phyloP scores from a whole-genome alignment of 78 protist species.

The Tieghemostelium lacteum region DNA sequence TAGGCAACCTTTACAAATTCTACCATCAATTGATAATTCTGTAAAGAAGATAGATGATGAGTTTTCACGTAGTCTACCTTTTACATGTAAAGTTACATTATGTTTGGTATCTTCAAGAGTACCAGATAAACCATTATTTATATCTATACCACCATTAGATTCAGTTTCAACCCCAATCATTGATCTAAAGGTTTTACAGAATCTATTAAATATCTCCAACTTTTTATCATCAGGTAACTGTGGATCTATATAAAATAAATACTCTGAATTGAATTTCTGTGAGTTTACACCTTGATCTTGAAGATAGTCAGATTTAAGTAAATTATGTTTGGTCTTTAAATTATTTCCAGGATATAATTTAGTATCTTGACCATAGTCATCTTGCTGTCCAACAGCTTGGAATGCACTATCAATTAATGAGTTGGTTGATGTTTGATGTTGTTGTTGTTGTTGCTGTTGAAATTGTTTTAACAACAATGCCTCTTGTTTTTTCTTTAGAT shows the following conservation, averaged over 20 bases:
- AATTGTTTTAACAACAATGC: neutral
- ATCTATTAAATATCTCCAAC: slow-evolving; percentile 2
- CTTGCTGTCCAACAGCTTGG: no score
- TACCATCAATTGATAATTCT: slow-evolving; percentile 36
- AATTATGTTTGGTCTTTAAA: neutral
- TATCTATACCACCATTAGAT: neutral
- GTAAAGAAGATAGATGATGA: slow-evolving; percentile 40
- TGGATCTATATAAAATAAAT: neutral
- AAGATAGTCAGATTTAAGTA: neutral
- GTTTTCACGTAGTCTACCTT: neutral
- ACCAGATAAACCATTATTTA: slow-evolving; percentile 14
- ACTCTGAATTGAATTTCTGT: neutral
- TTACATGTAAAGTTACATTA: neutral
- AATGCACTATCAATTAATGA: neutral
- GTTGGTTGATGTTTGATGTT: neutral
- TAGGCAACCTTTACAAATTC: slow-evolving; percentile 41
- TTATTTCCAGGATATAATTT: no score
- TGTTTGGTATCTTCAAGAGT: slow-evolving; percentile 11
- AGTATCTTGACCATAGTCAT: no score
- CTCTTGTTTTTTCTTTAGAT: neutral
- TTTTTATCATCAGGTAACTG: slow-evolving; percentile 34
- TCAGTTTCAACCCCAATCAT: neutral
- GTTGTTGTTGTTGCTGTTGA: neutral
- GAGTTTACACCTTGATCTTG: neutral
- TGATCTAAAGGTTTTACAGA: neutral